Evolutionary conservation across 257 asterid genomes (phyloP), one percentile per base, ranked within the genome.

Genomic region (Rhazya stricta): DNA sequence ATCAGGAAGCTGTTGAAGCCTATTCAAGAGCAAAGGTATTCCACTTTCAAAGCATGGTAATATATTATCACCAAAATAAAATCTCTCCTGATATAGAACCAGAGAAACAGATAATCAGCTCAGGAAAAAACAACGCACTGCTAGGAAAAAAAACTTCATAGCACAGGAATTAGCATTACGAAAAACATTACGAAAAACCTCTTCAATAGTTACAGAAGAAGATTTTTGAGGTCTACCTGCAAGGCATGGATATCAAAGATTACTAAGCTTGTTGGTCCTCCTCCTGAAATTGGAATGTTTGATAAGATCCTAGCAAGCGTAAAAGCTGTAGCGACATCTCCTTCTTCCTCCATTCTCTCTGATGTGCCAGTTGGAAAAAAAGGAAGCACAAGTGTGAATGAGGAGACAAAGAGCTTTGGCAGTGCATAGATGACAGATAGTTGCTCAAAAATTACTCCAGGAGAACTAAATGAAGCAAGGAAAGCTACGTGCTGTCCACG

Each of bases 331-430:
- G 99, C 99, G 69, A 95, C 96, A 81, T 95, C 99, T 54, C 99
- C 99, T 85, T 95, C 99, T 21, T 92, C 99, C 83, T 95, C 99
- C 99, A 95, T 95, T 21, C 99, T 91, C 87, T 95, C 99, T 45
- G 93, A 95, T 32, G 99, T 92, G 39, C 98, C 99, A 75, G 99
- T 95, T 9, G 99, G 98, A 79, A 92, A 95, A 86, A 95, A 95
- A 37, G 99, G 99, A 78, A 95, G 91, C 74, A 95, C 97, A 25
- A 95, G 98, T 0, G 99, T 95, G 86, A 95, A 95, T 57, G 98
- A 95, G 45, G 96, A 84, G 61, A 95, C 97, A 61, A 92, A 95
- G 69, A 95, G 90, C 85, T 90, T 95, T 25, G 99, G 97, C 77
- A 95, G 82, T 58, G 97, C 96, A 71, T 91, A 95, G 79, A 95